Evolutionary conservation across 2,329 filamentous ascomycete genomes (phyloP), one percentile per base, ranked within the genome.

Genomic region (Monosporascus ibericus): DNA sequence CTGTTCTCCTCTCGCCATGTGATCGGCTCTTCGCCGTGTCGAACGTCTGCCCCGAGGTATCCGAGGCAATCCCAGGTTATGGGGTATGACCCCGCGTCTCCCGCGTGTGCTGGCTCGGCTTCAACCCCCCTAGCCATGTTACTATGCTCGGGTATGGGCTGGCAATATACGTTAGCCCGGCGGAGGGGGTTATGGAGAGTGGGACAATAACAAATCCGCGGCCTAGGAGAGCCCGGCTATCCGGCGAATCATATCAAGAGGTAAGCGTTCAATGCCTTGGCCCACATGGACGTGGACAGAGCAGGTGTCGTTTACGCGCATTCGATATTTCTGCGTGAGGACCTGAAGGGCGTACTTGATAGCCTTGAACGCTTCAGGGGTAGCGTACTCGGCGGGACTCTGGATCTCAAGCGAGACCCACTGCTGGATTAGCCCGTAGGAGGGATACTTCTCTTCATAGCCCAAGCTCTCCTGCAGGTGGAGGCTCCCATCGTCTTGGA

Each of bases 251-350:
- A 57, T 53, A 4, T 58, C 55, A 0, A 61, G 47, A 3, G 55
- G 24, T 22, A 63, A 50, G 2, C 25, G 27, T 3, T 60, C 50
- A 4, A 5, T 9, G 0, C 53, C 52, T 38, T 56, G 49, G 6
- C 60, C 61, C 3, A 62, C 58, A 15, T 64, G 62, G 18, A 64
- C 61, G 14, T 63, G 61, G 1, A 64, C 17, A 0, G 56, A 61
- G 8, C 60, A 62, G 0, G 56, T 47, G 0, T 15, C 0, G 37
- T 62, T 63, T 0, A 56, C 46, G 1, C 15, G n/a, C 6, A 57
- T 53, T 7, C 59, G 48, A 46, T 51, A 61, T 8, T 47, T 48
- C 2, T 17, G 27, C 0, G 18, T 30, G 3, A 63, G n/a, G 14
- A 57, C n/a, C 14, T 49, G n/a, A 11, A 58, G 44, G n/a, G 25